phyloP scores from a whole-genome alignment of 2,329 filamentous ascomycete genomes.

The Coniochaeta sp. region DNA sequence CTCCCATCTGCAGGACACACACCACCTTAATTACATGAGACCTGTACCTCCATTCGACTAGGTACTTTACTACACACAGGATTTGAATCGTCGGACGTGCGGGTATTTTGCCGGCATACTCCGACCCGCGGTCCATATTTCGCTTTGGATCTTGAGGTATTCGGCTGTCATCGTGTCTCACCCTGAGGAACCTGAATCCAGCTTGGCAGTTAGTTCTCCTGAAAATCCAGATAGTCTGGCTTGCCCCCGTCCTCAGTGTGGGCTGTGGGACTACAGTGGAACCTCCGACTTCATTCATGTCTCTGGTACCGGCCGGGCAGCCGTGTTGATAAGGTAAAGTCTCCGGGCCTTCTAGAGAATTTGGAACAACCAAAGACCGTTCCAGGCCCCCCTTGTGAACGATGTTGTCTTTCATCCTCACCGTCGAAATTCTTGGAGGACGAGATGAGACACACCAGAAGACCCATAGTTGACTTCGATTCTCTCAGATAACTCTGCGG shows the following conservation, averaged over 20 bases:
- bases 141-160: neutral
- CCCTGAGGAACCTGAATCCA: neutral
- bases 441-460: neutral
- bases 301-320: neutral
- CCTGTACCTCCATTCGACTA: no score
- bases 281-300: neutral
- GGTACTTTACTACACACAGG: neutral
- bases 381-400: no score
- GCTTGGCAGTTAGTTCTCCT: neutral
- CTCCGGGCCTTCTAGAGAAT: neutral
- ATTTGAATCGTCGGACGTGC: no score
- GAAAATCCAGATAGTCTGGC: neutral
- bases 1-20: no score
- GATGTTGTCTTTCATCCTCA: neutral
- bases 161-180: neutral
- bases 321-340: neutral
- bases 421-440: neutral
- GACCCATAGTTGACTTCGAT: no score
- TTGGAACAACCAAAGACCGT: neutral
- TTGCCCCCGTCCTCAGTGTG: neutral
- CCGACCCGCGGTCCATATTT: neutral
- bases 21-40: no score
- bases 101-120: no score
- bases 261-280: neutral
- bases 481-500: no score